phyloP scores from a whole-genome alignment of 257 asterid species.

The Salvia splendens region DNA sequence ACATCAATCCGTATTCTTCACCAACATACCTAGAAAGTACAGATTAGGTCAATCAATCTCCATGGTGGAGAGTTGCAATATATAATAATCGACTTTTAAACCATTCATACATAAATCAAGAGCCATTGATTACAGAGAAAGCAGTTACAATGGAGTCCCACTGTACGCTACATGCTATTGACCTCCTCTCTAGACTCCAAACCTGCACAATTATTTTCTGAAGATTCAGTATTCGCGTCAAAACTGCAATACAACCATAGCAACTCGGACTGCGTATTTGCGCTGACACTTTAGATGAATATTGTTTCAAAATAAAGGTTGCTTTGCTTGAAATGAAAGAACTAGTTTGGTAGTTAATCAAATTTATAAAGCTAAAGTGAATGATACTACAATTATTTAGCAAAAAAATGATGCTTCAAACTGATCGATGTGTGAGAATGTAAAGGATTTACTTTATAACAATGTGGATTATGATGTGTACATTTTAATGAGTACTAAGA shows the following conservation, averaged over 20 bases:
- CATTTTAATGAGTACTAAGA: conserved; percentile 20
- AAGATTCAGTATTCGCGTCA: conserved; percentile 19
- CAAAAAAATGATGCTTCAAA: background rate
- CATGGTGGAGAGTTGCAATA: background rate
- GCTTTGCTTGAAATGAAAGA: background rate
- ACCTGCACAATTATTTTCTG: conserved; percentile 50
- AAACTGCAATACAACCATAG: conserved; percentile 8
- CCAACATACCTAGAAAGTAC: conserved; percentile 68
- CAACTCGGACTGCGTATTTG: background rate
- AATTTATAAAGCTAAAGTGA: conserved; percentile 1
- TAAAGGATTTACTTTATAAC: background rate
- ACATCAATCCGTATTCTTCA: conserved; percentile 76
- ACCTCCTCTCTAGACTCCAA: conserved; percentile 76
- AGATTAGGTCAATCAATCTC: conserved; percentile 36
- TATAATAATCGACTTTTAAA: conserved; percentile 28
- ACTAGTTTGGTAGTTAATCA: background rate
- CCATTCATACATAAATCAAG: conserved; percentile 71
- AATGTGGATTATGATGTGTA: background rate
- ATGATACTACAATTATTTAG: conserved; percentile 2
- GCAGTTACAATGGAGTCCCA: conserved; percentile 91
- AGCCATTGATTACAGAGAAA: conserved; percentile 79
- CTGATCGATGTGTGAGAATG: background rate
- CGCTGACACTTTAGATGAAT: background rate
- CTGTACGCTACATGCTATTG: conserved; percentile 64
- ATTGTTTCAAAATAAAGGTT: conserved; percentile 5